A percentile compares a stretch with the other conserved stretches of the same genome.
Conservation (phyloP, 768 basidiomycete genomes). For the Hypsizygus marmoreus region DNA sequence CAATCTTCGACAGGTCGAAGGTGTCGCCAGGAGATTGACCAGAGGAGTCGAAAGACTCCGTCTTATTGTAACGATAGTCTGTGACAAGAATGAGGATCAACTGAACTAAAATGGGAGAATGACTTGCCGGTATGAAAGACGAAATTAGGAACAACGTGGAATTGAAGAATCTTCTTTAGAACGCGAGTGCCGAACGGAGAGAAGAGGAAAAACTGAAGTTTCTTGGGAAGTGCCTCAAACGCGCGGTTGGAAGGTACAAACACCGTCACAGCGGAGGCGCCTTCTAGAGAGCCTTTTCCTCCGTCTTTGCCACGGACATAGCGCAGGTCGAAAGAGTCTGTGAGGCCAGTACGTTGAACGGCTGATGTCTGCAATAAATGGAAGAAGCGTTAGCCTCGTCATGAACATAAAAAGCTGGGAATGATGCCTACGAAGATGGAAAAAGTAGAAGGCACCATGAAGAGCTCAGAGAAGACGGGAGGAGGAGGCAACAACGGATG, state of each 20-base stretch:
- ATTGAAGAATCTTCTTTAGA: constrained; percentile 56
- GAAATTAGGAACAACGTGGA: constrained; percentile 53
- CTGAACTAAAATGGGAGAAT: not conserved
- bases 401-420: not conserved
- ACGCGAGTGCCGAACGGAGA: constrained; percentile 56
- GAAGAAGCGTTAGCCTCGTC: not conserved
- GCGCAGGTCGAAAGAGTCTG: constrained; percentile 48
- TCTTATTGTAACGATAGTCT: constrained; percentile 35
- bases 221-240: constrained; percentile 49
- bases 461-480: constrained; percentile 49
- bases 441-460: constrained; percentile 42
- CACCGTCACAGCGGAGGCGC: constrained; percentile 47
- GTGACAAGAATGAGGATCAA: not conserved
- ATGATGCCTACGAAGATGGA: constrained; percentile 45
- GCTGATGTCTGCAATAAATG: constrained; percentile 48
- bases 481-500: constrained; percentile 59
- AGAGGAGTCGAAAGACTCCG: constrained; percentile 6
- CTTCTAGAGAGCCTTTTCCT: constrained; percentile 41
- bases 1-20: constrained; percentile 8
- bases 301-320: constrained; percentile 36
- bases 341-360: constrained; percentile 51
- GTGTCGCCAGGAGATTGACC: not conserved
- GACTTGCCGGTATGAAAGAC: constrained; percentile 52
- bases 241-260: constrained; percentile 58
- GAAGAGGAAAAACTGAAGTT: constrained; percentile 56